These are phyloP conservation scores for Hygrocybe punicea DNA, from an alignment of 768 basidiomycete genomes.

Conservation along the genomic window DNA sequence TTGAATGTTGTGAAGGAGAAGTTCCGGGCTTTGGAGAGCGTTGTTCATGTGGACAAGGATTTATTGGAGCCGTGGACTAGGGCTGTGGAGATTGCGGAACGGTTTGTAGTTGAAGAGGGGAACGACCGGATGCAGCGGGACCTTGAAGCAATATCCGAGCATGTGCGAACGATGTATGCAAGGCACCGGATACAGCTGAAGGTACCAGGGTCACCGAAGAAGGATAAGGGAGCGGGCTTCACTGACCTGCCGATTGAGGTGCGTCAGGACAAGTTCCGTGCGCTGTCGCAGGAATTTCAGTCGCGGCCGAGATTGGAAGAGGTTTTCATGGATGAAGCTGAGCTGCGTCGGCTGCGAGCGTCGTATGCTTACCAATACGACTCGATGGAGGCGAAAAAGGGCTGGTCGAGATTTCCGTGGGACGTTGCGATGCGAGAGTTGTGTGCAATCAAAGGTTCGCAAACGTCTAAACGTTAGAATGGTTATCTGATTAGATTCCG, in stretches of 20 bases:
- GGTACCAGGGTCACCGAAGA: not conserved
- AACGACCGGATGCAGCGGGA: conserved; percentile 28
- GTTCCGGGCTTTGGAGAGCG: not conserved
- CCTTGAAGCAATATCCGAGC: conserved; percentile 35
- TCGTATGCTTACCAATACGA: conserved; percentile 50
- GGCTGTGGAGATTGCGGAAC: conserved; percentile 23
- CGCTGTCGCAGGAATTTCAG: conserved; percentile 42
- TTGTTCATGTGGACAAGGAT: conserved; percentile 19
- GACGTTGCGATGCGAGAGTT: conserved; percentile 49
- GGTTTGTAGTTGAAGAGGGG: conserved; percentile 12
- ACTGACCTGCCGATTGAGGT: conserved; percentile 39
- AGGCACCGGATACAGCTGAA: conserved; percentile 16
- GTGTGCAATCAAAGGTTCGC: conserved; percentile 42
- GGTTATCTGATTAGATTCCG: not conserved
- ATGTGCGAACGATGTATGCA: conserved; percentile 37
- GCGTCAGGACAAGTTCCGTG: conserved; percentile 48
- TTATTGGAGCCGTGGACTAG: conserved; percentile 38
- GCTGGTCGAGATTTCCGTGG: conserved; percentile 48
- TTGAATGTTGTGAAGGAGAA: not conserved
- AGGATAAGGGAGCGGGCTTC: conserved; percentile 24
- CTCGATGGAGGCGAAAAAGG: not conserved
- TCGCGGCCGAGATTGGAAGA: conserved; percentile 27
- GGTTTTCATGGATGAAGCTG: conserved; percentile 27
- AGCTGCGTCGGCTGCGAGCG: conserved; percentile 36
- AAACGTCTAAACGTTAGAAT: not conserved